A percentile compares a stretch with the other conserved stretches of the same genome.
phyloP scores from a whole-genome alignment of 805 yeast genomes.

The Lachancea kluyveri region DNA sequence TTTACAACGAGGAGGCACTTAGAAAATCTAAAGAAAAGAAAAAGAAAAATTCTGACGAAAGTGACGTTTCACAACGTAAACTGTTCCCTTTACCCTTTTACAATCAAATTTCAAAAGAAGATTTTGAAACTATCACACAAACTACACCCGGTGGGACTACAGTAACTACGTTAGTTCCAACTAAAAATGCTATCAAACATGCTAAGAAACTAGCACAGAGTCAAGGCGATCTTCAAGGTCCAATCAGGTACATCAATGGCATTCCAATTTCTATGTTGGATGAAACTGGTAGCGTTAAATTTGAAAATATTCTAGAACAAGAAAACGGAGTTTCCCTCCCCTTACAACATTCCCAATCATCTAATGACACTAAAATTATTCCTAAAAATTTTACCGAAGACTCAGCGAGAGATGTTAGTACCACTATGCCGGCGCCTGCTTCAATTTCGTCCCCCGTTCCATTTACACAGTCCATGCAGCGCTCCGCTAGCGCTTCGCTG shows the following conservation, averaged over 20 bases:
- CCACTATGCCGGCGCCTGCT: slow-evolving; percentile 1
- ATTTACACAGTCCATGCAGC: slow-evolving; percentile 7
- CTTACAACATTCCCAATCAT: background rate
- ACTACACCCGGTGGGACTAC: slow-evolving; percentile 94
- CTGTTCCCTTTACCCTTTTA: slow-evolving; percentile 81
- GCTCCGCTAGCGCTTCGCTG: slow-evolving; percentile 7
- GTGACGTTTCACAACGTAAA: slow-evolving; percentile 27
- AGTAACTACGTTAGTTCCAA: slow-evolving; percentile 81
- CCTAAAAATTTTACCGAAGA: no score
- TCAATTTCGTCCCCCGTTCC: slow-evolving; percentile 4
- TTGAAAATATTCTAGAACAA: slow-evolving; percentile 3
- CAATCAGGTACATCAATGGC: slow-evolving; percentile 55
- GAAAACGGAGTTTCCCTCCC: slow-evolving; percentile 1
- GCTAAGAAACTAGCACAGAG: slow-evolving; percentile 26
- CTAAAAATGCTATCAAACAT: slow-evolving; percentile 59
- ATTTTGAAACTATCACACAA: slow-evolving; percentile 75
- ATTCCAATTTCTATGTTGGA: slow-evolving; percentile 67
- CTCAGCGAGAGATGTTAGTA: slow-evolving; percentile 3
- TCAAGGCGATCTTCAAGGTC: slow-evolving; percentile 18
- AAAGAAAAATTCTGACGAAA: slow-evolving; percentile 13
- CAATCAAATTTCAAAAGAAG: slow-evolving; percentile 84
- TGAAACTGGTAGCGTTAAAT: slow-evolving; percentile 64
- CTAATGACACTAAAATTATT: no score
- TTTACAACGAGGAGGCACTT: slow-evolving; percentile 25
- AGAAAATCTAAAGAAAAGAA: slow-evolving; percentile 33